Conservation (phyloP, 2,329 filamentous ascomycete genomes). For the Sarocladium kiliense region DNA sequence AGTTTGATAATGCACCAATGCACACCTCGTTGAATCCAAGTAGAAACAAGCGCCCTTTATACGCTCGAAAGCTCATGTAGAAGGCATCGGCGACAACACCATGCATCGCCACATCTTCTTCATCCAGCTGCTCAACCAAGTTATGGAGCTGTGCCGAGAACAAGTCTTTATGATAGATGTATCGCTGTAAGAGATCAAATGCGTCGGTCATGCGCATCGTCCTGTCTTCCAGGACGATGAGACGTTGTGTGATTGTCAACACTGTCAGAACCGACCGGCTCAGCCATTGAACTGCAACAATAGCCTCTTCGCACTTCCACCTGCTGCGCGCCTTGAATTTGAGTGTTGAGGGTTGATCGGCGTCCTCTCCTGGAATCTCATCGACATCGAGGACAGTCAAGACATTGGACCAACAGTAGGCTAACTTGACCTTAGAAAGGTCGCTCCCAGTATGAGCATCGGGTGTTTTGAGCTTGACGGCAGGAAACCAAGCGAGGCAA, state of each 20-base stretch:
- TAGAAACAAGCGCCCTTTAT: slow-evolving; percentile 89
- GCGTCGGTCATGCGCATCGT: slow-evolving; percentile 88
- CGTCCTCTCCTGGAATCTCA: slow-evolving; percentile 61
- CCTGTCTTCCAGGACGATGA: slow-evolving; percentile 88
- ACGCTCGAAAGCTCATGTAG: slow-evolving; percentile 94
- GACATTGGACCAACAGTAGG: slow-evolving; percentile 99
- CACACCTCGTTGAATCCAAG: slow-evolving; percentile 92
- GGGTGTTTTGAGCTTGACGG: slow-evolving; percentile 80
- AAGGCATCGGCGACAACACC: slow-evolving; percentile 96
- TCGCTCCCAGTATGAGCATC: slow-evolving; percentile 62
- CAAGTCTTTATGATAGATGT: slow-evolving; percentile 86
- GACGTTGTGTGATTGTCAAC: slow-evolving; percentile 86
- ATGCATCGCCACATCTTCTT: slow-evolving; percentile 84
- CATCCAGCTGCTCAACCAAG: slow-evolving; percentile 83
- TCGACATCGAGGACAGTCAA: slow-evolving; percentile 87
- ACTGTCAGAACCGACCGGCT: slow-evolving; percentile 88
- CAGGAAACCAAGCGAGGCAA: slow-evolving; percentile 94
- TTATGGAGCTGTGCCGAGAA: slow-evolving; percentile 83
- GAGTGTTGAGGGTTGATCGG: slow-evolving; percentile 72
- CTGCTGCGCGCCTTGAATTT: slow-evolving; percentile 77
- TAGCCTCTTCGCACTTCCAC: slow-evolving; percentile 92
- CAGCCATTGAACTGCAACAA: slow-evolving; percentile 95
- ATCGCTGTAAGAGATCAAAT: slow-evolving; percentile 85
- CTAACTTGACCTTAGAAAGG: slow-evolving; percentile 78
- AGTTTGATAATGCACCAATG: slow-evolving; percentile 89